These are phyloP conservation scores for Talaromyces sp. DNA, from an alignment of 2,329 filamentous ascomycete species.

Conservation along the genomic window DNA sequence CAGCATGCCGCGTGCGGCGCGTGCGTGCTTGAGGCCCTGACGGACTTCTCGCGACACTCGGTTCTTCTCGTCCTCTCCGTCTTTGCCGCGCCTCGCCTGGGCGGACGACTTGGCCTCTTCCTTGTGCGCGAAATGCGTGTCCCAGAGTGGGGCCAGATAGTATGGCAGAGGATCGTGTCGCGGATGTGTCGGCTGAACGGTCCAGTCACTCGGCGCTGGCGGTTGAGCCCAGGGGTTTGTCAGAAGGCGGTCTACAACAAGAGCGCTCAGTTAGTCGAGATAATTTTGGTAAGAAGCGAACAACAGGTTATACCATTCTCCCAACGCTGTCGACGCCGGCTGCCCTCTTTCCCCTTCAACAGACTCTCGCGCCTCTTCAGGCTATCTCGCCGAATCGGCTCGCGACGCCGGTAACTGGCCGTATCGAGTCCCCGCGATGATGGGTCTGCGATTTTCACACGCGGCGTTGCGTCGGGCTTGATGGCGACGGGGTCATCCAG, in stretches of 20 bases:
- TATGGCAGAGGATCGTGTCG: conserved; percentile 73
- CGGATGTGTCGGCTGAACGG: conserved; percentile 74
- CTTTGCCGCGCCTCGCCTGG: conserved; percentile 33
- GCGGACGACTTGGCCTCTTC: conserved; percentile 32
- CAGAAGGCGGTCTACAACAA: conserved; percentile 67
- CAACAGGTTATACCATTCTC: conserved; percentile 69
- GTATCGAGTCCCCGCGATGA: conserved; percentile 10
- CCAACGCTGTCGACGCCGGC: conserved; percentile 79
- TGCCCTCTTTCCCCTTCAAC: conserved; percentile 87
- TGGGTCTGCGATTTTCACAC: conserved; percentile 20
- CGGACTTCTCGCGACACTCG: conserved; percentile 75
- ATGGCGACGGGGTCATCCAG: conserved; percentile 56
- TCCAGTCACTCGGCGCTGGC: conserved; percentile 77
- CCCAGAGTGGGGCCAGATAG: conserved; percentile 83
- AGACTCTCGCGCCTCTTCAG: conserved; percentile 67
- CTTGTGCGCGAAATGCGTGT: conserved; percentile 50
- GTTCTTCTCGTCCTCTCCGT: conserved; percentile 25
- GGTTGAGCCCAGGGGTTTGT: conserved; percentile 82
- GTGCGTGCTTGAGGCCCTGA: conserved; percentile 72
- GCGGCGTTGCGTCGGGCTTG: conserved; percentile 25
- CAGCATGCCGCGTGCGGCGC: conserved; percentile 73
- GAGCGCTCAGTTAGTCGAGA: conserved; percentile 19
- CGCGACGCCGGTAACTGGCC: conserved; percentile 48
- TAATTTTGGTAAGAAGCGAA: conserved; percentile 2
- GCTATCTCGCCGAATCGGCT: conserved; percentile 57